Percentiles rank a stretch among this genome's conserved stretches.
These are phyloP conservation scores for Spizellomyces sp. DNA, from an alignment of 192 early-diverging fungal species.

Conservation along the genomic window DNA sequence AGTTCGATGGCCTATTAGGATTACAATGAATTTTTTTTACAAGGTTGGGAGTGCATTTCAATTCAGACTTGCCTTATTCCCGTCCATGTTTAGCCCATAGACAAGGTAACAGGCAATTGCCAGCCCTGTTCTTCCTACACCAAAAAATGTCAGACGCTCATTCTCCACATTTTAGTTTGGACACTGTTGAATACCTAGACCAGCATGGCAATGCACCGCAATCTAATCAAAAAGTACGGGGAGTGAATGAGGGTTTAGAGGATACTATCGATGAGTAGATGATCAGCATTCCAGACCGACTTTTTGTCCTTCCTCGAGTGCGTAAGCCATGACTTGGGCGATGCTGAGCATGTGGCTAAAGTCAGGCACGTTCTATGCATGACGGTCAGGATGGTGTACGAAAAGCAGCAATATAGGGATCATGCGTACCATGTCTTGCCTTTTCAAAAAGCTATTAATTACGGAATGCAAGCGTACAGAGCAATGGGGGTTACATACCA, in stretches of 20 bases:
- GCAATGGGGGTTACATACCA: conserved; percentile 27
- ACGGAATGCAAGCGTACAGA: no score
- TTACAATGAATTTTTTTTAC: background rate
- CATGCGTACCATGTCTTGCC: no score
- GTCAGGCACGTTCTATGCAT: conserved; percentile 38
- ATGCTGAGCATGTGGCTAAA: conserved; percentile 43
- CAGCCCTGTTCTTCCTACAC: conserved; percentile 44
- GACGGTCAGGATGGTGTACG: no score
- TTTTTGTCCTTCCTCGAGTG: conserved; percentile 37
- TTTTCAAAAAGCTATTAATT: no score
- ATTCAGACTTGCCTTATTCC: conserved; percentile 25
- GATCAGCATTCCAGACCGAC: conserved; percentile 3
- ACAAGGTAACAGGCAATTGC: conserved; percentile 55
- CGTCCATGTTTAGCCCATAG: conserved; percentile 34
- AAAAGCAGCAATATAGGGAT: no score
- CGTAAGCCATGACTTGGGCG: conserved; percentile 51
- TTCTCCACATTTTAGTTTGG: no score
- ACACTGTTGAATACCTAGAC: conserved; percentile 7
- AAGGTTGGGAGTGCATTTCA: background rate
- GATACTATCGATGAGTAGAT: background rate
- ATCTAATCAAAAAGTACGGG: conserved; percentile 10
- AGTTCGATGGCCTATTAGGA: conserved; percentile 28
- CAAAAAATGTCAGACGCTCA: no score
- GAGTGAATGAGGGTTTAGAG: background rate
- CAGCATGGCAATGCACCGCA: conserved; percentile 59